Conservation (phyloP, 176 grass and related monocot species). For the Zoysia japonica region DNA sequence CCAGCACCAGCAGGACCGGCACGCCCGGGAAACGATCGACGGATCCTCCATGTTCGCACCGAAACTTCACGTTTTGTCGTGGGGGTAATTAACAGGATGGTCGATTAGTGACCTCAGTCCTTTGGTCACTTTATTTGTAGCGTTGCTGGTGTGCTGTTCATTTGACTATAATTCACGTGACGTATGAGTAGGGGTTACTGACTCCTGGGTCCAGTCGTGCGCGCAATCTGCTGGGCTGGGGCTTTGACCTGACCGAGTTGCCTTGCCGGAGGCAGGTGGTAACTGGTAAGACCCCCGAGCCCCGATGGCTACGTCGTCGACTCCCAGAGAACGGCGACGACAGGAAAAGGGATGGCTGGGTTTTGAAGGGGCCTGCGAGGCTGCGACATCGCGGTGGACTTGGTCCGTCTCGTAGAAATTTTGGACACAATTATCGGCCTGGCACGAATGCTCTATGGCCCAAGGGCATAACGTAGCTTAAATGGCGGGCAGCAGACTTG, state of each 20-base stretch:
- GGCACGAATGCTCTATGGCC: too few species aligned
- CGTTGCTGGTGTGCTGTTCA: not conserved
- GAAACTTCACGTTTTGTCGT: not conserved
- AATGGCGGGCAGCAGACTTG: too few species aligned
- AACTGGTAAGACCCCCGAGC: not conserved
- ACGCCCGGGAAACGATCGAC: not conserved
- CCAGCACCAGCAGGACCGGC: constrained; percentile 7
- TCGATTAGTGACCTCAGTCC: not conserved
- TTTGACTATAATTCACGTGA: not conserved
- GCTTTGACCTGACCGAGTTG: constrained; percentile 19
- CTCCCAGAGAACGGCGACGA: not conserved
- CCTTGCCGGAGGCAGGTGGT: constrained; percentile 4
- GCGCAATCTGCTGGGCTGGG: not conserved
- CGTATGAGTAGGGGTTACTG: not conserved
- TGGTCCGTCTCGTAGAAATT: not conserved
- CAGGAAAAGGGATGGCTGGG: not conserved
- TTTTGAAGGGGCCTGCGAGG: not conserved
- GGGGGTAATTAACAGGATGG: not conserved
- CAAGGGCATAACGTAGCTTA: too few species aligned
- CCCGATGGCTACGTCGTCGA: not conserved
- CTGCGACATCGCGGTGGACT: not conserved
- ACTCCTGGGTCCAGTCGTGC: constrained; percentile 1
- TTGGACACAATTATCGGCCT: not conserved
- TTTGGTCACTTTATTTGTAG: not conserved
- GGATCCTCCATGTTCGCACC: not conserved